Evolutionary conservation across 169 alveolate genomes (phyloP), one percentile per base, ranked within the genome.

Genomic region (Cryptosporidium viatorum): DNA sequence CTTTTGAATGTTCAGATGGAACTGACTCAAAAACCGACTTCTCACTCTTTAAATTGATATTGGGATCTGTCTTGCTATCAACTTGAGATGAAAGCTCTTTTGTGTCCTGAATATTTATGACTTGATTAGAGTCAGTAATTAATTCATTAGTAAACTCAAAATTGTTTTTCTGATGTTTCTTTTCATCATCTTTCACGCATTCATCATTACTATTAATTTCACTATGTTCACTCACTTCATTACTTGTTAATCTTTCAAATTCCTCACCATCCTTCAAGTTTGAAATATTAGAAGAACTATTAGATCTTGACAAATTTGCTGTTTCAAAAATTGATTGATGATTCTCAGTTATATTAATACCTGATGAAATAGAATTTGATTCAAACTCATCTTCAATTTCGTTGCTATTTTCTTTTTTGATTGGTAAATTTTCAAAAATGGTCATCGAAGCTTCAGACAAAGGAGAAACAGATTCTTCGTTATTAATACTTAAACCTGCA

Each of bases 381-480:
- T 37, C 41, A 3, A 18, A 21, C 18, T 23, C 39, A 16, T 18
- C 35, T 5, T 26, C 80, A 39, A 29, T 29, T 2, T 23, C 18
- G 31, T 16, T 9, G 12, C 37, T 26, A 55, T 39, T 50, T 31
- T 73, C 70, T 37, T n/a, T 73, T 37, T 73, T 73, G 12, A 51
- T 73, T 33, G 86, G 86, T 23, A 73, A 23, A 59, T 59, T 73
- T 50, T 73, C 86, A 55, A 73, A 73, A 51, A 73, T 73, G 18
- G 86, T 73, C 70, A 73, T 33, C n/a, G 86, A 73, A 18, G 86
- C 43, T 35, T 59, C 86, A 14, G 86, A 73, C 5, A 71, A 71
- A 51, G 86, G 86, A 21, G 70, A 73, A n/a, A 73, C 86, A 1
- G 86, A 73, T 2, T 73, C 86, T 50, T 73, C 86, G 39, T 73